These are phyloP conservation scores for Albizia julibrissin DNA, from an alignment of 306 rosid species.

Conservation along the genomic window DNA sequence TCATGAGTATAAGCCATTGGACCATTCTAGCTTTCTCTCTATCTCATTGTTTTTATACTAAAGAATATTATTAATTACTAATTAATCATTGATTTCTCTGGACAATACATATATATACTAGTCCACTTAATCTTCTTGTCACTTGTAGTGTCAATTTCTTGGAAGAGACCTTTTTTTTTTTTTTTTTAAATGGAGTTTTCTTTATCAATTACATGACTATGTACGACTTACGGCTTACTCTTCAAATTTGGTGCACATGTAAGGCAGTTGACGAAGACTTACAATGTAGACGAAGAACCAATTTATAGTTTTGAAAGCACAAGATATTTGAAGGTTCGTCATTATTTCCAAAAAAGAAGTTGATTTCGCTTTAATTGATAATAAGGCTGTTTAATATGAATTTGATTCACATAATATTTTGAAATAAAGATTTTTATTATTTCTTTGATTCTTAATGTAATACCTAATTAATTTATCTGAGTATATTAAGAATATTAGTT, in stretches of 20 bases:
- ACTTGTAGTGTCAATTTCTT: conserved; percentile 28
- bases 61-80: conserved; percentile 42
- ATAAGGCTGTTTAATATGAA: background rate
- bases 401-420: too few species aligned
- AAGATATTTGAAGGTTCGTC: conserved; percentile 22
- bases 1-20: conserved; percentile 35
- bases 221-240: conserved; percentile 1
- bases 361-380: background rate
- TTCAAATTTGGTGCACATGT: conserved; percentile 31
- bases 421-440: too few species aligned
- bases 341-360: conserved; percentile 25
- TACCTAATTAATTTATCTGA: too few species aligned
- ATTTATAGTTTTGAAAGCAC: conserved; percentile 25
- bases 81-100: conserved; percentile 23
- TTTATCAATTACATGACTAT: background rate
- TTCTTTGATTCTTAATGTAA: too few species aligned
- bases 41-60: conserved; percentile 24
- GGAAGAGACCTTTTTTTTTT: background rate
- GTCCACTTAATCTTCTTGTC: conserved; percentile 44
- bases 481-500: too few species aligned
- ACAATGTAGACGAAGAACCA: background rate
- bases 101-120: background rate
- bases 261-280: conserved; percentile 47
- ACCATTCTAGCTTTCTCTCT: conserved; percentile 13
- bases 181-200: background rate